A percentile compares a stretch with the other conserved stretches of the same genome.
Evolutionary conservation across 2,329 filamentous ascomycete species (phyloP).

Genomic region (Alternaria triticimaculans): DNA sequence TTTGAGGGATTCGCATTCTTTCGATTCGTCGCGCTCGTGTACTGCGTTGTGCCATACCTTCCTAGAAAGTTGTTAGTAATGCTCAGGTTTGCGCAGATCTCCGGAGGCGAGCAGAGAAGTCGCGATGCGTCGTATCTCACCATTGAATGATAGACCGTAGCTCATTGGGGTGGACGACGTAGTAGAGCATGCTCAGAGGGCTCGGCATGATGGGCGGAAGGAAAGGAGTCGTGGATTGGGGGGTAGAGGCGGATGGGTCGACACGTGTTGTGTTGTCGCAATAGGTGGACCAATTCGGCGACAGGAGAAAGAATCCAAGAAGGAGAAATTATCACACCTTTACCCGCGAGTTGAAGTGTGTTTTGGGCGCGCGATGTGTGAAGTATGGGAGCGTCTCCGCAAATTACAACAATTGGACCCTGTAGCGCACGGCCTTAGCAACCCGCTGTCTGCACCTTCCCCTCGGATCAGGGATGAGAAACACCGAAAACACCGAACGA

Average conservation of each 20-base stretch:
- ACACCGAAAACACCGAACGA: conserved; percentile 1
- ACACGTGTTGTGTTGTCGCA: conserved; percentile 4
- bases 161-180: conserved; percentile 75
- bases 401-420: conserved; percentile 14
- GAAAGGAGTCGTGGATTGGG: conserved; percentile 19
- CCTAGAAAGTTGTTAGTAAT: conserved; percentile 59
- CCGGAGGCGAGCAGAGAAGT: neutral
- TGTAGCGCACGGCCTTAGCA: conserved; percentile 11
- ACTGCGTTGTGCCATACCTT: conserved; percentile 97
- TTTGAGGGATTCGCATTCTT: conserved; percentile 75
- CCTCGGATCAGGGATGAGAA: conserved; percentile 5
- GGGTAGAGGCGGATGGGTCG: conserved; percentile 9
- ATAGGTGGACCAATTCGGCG: conserved; percentile 10
- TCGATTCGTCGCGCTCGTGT: conserved; percentile 77
- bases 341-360: neutral
- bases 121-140: conserved; percentile 56
- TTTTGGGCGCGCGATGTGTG: conserved; percentile 1
- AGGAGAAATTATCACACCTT: neutral
- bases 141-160: conserved; percentile 88
- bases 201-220: conserved; percentile 42
- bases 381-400: conserved; percentile 9
- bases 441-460: conserved; percentile 8
- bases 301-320: neutral
- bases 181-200: conserved; percentile 68
- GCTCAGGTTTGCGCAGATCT: neutral